Evolutionary conservation across 75 land plant genomes (phyloP), one percentile per base, ranked within the genome.

Genomic region (Adiantum capillusveneris): DNA sequence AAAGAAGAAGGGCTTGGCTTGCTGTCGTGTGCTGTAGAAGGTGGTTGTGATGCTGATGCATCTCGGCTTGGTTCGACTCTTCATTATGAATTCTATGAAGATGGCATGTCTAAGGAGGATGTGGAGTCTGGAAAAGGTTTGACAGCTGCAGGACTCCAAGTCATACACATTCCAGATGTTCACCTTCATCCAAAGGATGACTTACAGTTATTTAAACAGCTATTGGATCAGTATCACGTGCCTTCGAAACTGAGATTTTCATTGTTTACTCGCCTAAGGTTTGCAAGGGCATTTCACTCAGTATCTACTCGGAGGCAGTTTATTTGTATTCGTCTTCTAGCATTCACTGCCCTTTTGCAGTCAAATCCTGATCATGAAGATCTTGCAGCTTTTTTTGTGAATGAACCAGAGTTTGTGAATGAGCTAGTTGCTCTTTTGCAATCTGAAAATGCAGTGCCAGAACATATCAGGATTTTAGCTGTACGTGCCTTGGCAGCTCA

Each of bases 1-100:
- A 94, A 94, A 62, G 98, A 89, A 67, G 98, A 89, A 69, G 98
- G 98, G n/a, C 80, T 94, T 50, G 98, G 98, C 42, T 62, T 94
- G 19, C 42, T 83, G 67, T 78, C 87, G 20, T 89, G 90, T 62
- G 71, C 77, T 24, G 26, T 75, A 17, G 71, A 68, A 18, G 66
- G 74, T 80, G 87, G 80, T 0, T 74, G 75, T 65, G 94, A 88
- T 60, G 37, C 71, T 18, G 67, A 62, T 51, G 79, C 78, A 1
- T 54, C 49, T 58, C 72, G 54, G 53, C 58, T 84, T 25, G 98
- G 88, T 24, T 81, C 85, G 50, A 74, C 85, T 14, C 85, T 94
- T 25, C 98, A 94, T 78, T 94, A 88, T 83, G 91, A 94, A 57
- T 94, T 89, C 56, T 89, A 94, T 77, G 66, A 66, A 34, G 63